Conservation (phyloP, 306 rosid genomes). For the Sophora flavescens region DNA sequence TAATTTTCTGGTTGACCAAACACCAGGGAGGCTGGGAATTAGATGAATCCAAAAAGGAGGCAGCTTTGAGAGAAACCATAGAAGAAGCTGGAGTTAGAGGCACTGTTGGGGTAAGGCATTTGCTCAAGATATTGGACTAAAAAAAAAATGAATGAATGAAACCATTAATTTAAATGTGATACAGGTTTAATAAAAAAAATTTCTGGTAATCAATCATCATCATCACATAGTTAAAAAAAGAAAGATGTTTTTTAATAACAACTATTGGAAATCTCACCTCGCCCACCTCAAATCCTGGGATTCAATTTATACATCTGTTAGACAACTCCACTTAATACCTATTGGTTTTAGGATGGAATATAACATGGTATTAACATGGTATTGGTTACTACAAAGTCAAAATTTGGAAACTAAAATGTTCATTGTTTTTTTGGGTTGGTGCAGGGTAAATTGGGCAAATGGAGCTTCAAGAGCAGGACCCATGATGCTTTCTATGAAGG, state of each 20-base stretch:
- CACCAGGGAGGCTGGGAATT: constrained; percentile 94
- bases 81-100: constrained; percentile 97
- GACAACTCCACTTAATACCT: too few relatives aligned
- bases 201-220: too few relatives aligned
- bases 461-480: constrained; percentile 94
- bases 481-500: constrained; percentile 80
- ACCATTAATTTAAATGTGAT: background rate
- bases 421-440: background rate
- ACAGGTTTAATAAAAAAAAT: too few relatives aligned
- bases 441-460: constrained; percentile 80
- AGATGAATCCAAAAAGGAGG: constrained; percentile 87
- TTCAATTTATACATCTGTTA: too few relatives aligned
- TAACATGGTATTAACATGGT: too few relatives aligned
- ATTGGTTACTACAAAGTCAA: background rate
- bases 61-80: constrained; percentile 84
- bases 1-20: constrained; percentile 37
- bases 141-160: background rate
- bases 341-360: too few relatives aligned
- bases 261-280: too few relatives aligned
- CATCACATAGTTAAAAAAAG: too few relatives aligned
- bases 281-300: too few relatives aligned
- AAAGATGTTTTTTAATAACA: too few relatives aligned
- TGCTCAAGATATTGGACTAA: background rate
- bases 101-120: constrained; percentile 66
- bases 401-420: background rate